Evolutionary conservation across 2,329 filamentous ascomycete species (phyloP).

Genomic region (Tolypocladium cylindrosporum): DNA sequence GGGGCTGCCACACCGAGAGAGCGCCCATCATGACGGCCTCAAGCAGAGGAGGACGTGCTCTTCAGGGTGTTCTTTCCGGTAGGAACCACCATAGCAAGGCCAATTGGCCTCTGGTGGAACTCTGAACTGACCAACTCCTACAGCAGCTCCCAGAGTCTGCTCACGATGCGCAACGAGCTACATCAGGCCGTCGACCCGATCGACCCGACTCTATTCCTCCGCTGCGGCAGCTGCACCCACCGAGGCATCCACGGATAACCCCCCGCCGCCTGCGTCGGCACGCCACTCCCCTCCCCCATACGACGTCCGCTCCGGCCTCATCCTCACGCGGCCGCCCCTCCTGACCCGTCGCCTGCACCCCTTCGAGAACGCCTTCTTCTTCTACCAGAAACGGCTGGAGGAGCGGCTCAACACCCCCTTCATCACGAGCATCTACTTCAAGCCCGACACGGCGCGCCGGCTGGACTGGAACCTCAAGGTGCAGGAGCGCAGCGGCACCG

Average conservation of each 20-base stretch:
- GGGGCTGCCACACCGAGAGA: constrained; percentile 6
- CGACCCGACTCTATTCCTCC: constrained; percentile 26
- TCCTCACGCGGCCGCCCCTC: constrained; percentile 80
- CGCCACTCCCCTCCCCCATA: constrained; percentile 22
- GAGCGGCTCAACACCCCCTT: constrained; percentile 85
- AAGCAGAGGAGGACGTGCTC: constrained; percentile 44
- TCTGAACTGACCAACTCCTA: constrained; percentile 2
- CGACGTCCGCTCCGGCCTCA: constrained; percentile 54
- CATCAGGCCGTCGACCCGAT: constrained; percentile 17
- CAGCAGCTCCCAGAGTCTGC: constrained; percentile 23
- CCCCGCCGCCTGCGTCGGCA: constrained; percentile 7
- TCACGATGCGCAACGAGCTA: constrained; percentile 25
- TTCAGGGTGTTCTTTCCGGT: constrained; percentile 41
- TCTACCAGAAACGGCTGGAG: constrained; percentile 95
- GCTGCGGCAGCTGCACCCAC: constrained; percentile 11
- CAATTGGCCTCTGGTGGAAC: background rate
- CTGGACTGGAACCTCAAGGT: constrained; percentile 87
- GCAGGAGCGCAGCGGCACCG: constrained; percentile 58
- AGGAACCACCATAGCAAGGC: constrained; percentile 13
- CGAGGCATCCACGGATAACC: constrained; percentile 9
- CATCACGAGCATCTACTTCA: constrained; percentile 88
- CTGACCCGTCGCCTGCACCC: constrained; percentile 74
- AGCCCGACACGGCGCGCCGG: constrained; percentile 73
- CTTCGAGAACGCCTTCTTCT: constrained; percentile 89
- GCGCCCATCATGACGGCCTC: constrained; percentile 36